These are phyloP conservation scores for Citrus sp. DNA, from an alignment of 345 rosid genomes.

Conservation along the genomic window DNA sequence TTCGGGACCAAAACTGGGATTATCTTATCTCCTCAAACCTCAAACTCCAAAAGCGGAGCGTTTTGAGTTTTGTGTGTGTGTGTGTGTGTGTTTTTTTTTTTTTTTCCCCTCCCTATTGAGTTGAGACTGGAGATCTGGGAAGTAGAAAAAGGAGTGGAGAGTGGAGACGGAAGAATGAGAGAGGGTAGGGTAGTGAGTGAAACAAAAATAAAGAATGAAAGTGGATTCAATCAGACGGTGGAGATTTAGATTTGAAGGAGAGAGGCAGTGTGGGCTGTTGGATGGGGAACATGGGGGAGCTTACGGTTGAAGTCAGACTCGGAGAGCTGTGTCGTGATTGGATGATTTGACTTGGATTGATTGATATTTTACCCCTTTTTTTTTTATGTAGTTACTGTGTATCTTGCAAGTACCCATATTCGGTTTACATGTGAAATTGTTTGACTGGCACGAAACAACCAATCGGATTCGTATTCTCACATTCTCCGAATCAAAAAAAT, in stretches of 20 bases:
- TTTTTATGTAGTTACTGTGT: no score
- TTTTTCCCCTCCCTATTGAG: no score
- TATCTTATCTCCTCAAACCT: neutral
- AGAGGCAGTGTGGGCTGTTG: constrained; percentile 29
- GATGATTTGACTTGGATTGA: constrained; percentile 3
- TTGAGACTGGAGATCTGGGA: constrained; percentile 43
- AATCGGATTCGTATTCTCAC: neutral
- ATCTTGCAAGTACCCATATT: neutral
- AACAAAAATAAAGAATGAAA: neutral
- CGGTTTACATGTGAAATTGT: neutral
- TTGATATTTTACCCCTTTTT: rapidly evolving
- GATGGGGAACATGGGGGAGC: constrained; percentile 23
- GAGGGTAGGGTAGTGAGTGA: neutral
- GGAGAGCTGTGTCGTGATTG: constrained; percentile 43
- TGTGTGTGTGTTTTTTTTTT: no score
- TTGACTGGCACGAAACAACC: neutral
- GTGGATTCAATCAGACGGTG: constrained; percentile 52
- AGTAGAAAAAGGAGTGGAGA: neutral
- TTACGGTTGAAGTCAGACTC: neutral
- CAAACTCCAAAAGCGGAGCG: constrained; percentile 8
- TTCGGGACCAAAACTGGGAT: constrained; percentile 20
- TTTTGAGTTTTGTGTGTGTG: neutral
- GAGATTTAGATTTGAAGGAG: constrained; percentile 46
- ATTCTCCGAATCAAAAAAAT: neutral
- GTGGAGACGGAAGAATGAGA: neutral